Percentiles rank a stretch among this genome's conserved stretches.
Evolutionary conservation across 208 protist genomes (phyloP).

Genomic region (Trypanosoma congolense): DNA sequence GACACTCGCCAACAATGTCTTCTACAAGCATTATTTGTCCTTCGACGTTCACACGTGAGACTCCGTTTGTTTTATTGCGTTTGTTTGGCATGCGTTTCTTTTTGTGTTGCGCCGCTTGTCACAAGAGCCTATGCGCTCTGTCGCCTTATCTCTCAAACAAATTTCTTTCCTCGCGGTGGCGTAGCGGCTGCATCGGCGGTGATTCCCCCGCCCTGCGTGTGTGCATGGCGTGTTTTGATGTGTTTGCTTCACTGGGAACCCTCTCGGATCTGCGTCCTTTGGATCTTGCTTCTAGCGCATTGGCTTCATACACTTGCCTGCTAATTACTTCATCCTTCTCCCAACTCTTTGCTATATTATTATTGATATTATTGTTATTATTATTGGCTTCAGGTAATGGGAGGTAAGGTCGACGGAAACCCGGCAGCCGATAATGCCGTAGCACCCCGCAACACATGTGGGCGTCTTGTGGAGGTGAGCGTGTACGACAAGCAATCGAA

Average conservation of each 20-base stretch:
- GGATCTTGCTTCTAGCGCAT: too few species aligned
- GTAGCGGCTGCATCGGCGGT: too few species aligned
- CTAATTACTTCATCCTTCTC: background rate
- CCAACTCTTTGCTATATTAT: background rate
- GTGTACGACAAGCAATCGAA: slow-evolving; percentile 49
- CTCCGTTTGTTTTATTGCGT: background rate
- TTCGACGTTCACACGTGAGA: slow-evolving; percentile 14
- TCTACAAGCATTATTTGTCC: slow-evolving; percentile 50
- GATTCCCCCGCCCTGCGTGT: too few species aligned
- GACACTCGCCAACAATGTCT: slow-evolving; percentile 41
- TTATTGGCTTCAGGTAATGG: background rate
- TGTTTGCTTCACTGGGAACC: too few species aligned
- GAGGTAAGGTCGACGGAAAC: background rate
- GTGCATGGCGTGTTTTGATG: too few species aligned
- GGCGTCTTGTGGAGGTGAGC: slow-evolving; percentile 43
- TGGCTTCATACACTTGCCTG: too few species aligned
- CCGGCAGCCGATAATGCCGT: background rate
- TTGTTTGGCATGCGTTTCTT: background rate
- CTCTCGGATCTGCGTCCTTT: too few species aligned
- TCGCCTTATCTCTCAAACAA: too few species aligned
- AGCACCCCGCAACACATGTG: background rate
- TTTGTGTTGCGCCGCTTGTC: too few species aligned
- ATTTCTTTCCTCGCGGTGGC: too few species aligned
- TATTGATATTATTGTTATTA: background rate
- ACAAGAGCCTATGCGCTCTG: too few species aligned